phyloP scores from a whole-genome alignment of 495 filamentous ascomycete species.

The Terfezia boudieri region DNA sequence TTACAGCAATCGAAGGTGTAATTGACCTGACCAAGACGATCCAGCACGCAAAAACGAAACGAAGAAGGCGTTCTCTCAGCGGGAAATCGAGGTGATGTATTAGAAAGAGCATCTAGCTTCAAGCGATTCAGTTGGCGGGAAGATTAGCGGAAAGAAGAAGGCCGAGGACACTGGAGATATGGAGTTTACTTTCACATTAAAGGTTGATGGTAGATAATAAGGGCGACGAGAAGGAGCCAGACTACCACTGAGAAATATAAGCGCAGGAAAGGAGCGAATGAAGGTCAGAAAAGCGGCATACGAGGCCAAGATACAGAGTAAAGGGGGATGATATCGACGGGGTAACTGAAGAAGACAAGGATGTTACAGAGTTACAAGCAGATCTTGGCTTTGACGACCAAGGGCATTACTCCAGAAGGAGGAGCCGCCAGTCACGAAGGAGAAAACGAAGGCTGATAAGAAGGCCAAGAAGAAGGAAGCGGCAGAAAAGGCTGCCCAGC shows the following conservation, averaged over 20 bases:
- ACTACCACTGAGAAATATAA: constrained; percentile 81
- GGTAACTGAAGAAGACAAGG: constrained; percentile 17
- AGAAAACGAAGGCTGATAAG: constrained; percentile 43
- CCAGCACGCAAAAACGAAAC: constrained; percentile 10
- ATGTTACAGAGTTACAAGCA: constrained; percentile 20
- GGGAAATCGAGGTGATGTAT: no score
- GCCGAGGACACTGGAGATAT: constrained; percentile 43
- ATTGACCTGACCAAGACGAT: constrained; percentile 85
- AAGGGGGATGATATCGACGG: constrained; percentile 31
- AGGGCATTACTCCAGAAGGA: constrained; percentile 53
- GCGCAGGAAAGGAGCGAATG: constrained; percentile 79
- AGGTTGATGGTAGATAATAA: constrained; percentile 28
- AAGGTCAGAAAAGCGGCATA: constrained; percentile 39
- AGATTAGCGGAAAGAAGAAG: constrained; percentile 9
- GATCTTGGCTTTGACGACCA: constrained; percentile 85
- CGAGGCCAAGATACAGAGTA: constrained; percentile 26
- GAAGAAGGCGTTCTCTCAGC: no score
- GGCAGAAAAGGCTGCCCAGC: constrained; percentile 38
- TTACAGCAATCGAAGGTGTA: constrained; percentile 92
- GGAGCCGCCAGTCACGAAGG: constrained; percentile 28
- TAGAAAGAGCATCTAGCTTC: constrained; percentile 14
- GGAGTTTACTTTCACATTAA: constrained; percentile 61
- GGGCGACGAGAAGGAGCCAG: constrained; percentile 57
- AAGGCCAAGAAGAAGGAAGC: constrained; percentile 50
- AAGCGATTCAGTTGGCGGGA: constrained; percentile 28